Evolutionary conservation across 768 basidiomycete genomes (phyloP).

Genomic region (Boletus rex-veris): DNA sequence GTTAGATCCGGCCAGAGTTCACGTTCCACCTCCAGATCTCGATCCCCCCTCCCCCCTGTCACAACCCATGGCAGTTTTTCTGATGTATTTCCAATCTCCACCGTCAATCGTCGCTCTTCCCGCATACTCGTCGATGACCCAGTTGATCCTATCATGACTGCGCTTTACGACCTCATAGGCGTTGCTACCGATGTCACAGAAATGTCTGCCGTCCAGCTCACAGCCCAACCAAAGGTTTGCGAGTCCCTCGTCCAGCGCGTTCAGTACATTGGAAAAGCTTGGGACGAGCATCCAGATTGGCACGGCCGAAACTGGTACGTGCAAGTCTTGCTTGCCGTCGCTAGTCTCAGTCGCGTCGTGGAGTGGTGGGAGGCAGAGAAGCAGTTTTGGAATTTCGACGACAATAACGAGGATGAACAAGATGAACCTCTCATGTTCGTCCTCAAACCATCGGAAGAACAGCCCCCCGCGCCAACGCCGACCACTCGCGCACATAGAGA

Average conservation of each 20-base stretch:
- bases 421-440: slow-evolving; percentile 93
- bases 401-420: slow-evolving; percentile 83
- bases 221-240: slow-evolving; percentile 79
- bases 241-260: slow-evolving; percentile 86
- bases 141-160: slow-evolving; percentile 83
- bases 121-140: slow-evolving; percentile 83
- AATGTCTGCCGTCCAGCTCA: slow-evolving; percentile 83
- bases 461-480: slow-evolving; percentile 36
- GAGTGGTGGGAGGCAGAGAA: slow-evolving; percentile 99
- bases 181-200: slow-evolving; percentile 93
- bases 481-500: slow-evolving; percentile 36
- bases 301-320: slow-evolving; percentile 98
- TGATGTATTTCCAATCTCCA: slow-evolving; percentile 43
- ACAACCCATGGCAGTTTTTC: slow-evolving; percentile 65
- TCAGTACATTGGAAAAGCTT: slow-evolving; percentile 87
- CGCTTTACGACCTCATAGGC: slow-evolving; percentile 87
- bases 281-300: slow-evolving; percentile 99
- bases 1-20: slow-evolving; percentile 79
- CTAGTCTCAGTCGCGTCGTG: slow-evolving; percentile 91
- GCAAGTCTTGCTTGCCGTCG: slow-evolving; percentile 91
- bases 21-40: slow-evolving; percentile 90
- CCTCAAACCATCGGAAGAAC: slow-evolving; percentile 80
- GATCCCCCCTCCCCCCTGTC: slow-evolving; percentile 81
- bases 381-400: slow-evolving; percentile 99
- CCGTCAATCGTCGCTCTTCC: slow-evolving; percentile 70